These are phyloP conservation scores for Prunus fruticosa DNA, from an alignment of 306 rosid species.

Conservation along the genomic window DNA sequence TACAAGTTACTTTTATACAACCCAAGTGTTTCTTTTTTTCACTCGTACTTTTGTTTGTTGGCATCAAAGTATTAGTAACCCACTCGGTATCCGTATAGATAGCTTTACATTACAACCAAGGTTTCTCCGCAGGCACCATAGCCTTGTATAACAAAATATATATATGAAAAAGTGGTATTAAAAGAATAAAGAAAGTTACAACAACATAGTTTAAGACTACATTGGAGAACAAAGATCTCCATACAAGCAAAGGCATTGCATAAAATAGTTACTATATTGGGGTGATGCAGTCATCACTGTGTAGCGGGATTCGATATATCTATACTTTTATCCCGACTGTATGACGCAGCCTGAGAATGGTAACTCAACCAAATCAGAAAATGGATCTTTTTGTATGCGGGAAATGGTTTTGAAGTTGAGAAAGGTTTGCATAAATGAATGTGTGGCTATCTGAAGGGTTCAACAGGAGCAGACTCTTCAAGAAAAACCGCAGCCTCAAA, in stretches of 20 bases:
- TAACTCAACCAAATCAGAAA: not conserved
- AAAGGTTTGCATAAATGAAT: not conserved
- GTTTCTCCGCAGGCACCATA: not conserved
- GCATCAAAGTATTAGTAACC: too few species aligned
- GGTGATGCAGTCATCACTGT: not conserved
- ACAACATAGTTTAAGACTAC: not conserved
- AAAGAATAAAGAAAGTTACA: not conserved
- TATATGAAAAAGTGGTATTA: not conserved
- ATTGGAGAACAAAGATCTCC: not conserved
- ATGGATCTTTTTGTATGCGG: not conserved
- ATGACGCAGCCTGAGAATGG: not conserved
- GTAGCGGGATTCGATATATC: not conserved
- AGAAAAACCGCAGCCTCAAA: constrained; percentile 74
- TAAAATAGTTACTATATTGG: not conserved
- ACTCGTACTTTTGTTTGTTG: too few species aligned
- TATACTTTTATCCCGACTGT: not conserved
- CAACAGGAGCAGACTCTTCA: constrained; percentile 79
- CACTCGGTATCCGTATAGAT: not conserved
- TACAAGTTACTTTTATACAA: not conserved
- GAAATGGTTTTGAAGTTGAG: not conserved
- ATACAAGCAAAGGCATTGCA: not conserved
- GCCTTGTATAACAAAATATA: not conserved
- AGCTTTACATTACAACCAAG: not conserved
- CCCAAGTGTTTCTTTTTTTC: too few species aligned
- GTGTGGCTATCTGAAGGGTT: constrained; percentile 62